A percentile compares a stretch with the other conserved stretches of the same genome.
phyloP scores from a whole-genome alignment of 2,329 filamentous ascomycete genomes.

The Purpureocillium takamizusanense region DNA sequence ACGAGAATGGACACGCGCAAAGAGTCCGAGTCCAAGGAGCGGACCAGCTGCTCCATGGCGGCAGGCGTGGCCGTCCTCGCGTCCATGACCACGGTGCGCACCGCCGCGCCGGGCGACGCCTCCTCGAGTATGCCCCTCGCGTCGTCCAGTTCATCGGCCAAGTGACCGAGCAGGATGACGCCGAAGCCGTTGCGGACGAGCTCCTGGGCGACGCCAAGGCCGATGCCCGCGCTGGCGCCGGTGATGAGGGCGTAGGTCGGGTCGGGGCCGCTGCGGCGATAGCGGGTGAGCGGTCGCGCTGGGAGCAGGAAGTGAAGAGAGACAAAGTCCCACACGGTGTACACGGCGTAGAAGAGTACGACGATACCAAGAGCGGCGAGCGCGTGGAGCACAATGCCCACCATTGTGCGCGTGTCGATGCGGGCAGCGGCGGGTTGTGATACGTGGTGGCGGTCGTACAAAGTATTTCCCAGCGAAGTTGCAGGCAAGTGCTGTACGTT shows the following conservation, averaged over 20 bases:
- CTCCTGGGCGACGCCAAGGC: constrained; percentile 21
- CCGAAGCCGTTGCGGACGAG: constrained; percentile 22
- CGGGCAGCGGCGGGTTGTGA: background rate
- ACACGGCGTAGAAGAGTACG: constrained; percentile 6
- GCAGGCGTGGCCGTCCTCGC: constrained; percentile 15
- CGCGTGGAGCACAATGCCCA: background rate
- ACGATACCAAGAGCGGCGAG: constrained; percentile 11
- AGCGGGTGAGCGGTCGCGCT: constrained; percentile 10
- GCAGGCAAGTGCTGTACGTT: too few relatives aligned
- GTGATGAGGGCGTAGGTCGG: constrained; percentile 22
- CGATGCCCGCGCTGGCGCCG: constrained; percentile 24
- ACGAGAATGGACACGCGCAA: constrained; percentile 20
- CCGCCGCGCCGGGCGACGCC: constrained; percentile 10
- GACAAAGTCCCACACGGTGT: constrained; percentile 5
- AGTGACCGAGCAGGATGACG: constrained; percentile 21
- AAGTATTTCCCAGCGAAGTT: too few relatives aligned
- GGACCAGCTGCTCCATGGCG: constrained; percentile 14
- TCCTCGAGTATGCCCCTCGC: constrained; percentile 13
- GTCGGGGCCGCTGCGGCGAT: constrained; percentile 11
- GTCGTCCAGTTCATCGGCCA: constrained; percentile 16
- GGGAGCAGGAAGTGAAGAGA: constrained; percentile 12
- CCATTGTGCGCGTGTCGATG: background rate
- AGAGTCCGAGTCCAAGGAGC: constrained; percentile 6
- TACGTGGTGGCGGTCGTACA: too few relatives aligned
- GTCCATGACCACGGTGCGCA: constrained; percentile 19